A percentile compares a stretch with the other conserved stretches of the same genome.
phyloP scores from a whole-genome alignment of 2,329 filamentous ascomycete species.

The Fragosphaeria purpurea region DNA sequence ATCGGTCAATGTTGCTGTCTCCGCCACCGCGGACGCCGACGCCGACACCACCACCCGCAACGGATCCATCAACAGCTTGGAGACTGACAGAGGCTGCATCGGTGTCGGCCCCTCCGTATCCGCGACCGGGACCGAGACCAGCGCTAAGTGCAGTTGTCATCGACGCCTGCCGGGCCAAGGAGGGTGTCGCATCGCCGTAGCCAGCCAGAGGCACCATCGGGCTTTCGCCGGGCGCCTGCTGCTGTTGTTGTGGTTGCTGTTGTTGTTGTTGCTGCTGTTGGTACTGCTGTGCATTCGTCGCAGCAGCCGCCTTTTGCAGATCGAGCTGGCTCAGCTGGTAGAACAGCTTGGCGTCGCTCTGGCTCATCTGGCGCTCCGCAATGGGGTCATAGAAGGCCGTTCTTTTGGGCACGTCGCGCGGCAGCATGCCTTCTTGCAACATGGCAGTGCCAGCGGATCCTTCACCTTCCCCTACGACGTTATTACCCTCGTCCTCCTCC shows the following conservation, averaged over 20 bases:
- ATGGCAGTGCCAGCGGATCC: conserved; percentile 10
- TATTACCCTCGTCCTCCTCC: conserved; percentile 1
- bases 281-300: not conserved
- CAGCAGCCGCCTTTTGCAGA: conserved; percentile 21
- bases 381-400: conserved; percentile 91
- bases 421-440: conserved; percentile 47
- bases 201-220: conserved; percentile 26
- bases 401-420: conserved; percentile 51
- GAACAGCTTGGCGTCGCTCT: conserved; percentile 89
- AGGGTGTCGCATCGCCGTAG: not conserved
- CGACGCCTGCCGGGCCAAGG: conserved; percentile 9
- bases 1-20: conserved; percentile 5
- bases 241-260: conserved; percentile 26
- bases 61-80: conserved; percentile 5
- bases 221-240: conserved; percentile 36
- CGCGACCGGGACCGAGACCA: not conserved
- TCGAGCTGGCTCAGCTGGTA: conserved; percentile 81
- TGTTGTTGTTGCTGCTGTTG: conserved; percentile 26
- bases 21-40: conserved; percentile 10
- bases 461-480: too few species aligned
- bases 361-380: conserved; percentile 87
- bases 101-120: not conserved
- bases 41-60: conserved; percentile 10
- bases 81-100: conserved; percentile 5
- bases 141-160: not conserved